Conservation (phyloP, 495 filamentous ascomycete genomes). For the Penicillium turbatum region DNA sequence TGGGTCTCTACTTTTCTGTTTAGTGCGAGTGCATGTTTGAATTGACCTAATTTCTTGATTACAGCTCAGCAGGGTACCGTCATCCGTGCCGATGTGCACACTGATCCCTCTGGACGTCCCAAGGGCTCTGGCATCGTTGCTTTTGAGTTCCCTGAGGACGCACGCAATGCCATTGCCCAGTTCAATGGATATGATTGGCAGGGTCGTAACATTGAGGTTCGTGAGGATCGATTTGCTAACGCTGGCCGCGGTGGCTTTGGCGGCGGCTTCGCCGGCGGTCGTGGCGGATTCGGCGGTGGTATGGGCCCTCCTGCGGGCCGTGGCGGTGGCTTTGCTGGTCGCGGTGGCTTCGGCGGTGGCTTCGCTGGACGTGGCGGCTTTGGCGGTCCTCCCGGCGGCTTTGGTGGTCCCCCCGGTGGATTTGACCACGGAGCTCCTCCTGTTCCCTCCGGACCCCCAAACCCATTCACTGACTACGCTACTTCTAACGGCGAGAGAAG, state of each 20-base stretch:
- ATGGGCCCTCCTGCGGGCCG: constrained; percentile 12
- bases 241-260: constrained; percentile 46
- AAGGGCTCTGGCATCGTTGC: constrained; percentile 96
- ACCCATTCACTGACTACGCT: constrained; percentile 92
- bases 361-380: constrained; percentile 30
- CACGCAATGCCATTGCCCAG: constrained; percentile 89
- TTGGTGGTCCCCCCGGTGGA: constrained; percentile 36
- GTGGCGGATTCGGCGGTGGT: constrained; percentile 34
- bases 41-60: constrained; percentile 37
- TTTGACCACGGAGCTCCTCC: constrained; percentile 42
- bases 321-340: constrained; percentile 23
- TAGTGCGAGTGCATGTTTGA: constrained; percentile 18
- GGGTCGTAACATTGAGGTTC: constrained; percentile 85
- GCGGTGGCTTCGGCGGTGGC: constrained; percentile 39
- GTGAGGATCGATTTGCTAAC: constrained; percentile 89
- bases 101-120: constrained; percentile 85
- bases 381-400: constrained; percentile 23
- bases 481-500: constrained; percentile 81
- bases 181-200: constrained; percentile 99
- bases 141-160: constrained; percentile 91
- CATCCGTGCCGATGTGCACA: constrained; percentile 93
- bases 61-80: constrained; percentile 71
- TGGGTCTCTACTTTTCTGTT: constrained; percentile 12
- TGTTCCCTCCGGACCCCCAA: constrained; percentile 56
- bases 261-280: constrained; percentile 48